Evolutionary conservation across 768 basidiomycete species (phyloP).

Genomic region (Mycena belliarum): DNA sequence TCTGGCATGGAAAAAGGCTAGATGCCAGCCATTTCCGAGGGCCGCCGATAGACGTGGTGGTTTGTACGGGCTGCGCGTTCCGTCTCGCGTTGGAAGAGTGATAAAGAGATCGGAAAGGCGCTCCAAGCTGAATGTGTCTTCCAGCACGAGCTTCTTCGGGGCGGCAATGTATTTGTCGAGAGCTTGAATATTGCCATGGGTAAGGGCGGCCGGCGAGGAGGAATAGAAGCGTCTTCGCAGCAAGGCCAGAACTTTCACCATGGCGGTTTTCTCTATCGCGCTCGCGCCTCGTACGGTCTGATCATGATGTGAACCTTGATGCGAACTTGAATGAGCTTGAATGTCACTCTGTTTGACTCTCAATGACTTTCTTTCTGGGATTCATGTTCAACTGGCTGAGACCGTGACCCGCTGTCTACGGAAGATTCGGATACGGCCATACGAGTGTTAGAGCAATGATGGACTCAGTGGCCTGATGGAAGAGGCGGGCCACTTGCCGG

Average conservation of each 20-base stretch:
- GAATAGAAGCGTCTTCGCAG: slow-evolving; percentile 13
- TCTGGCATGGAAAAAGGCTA: slow-evolving; percentile 73
- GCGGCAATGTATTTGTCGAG: slow-evolving; percentile 58
- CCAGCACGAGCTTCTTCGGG: slow-evolving; percentile 45
- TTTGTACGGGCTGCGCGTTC: slow-evolving; percentile 43
- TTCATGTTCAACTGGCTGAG: slow-evolving; percentile 9
- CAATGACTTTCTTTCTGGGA: not conserved
- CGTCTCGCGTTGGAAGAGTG: slow-evolving; percentile 75
- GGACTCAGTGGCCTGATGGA: slow-evolving; percentile 12
- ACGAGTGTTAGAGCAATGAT: slow-evolving; percentile 18
- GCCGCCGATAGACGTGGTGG: slow-evolving; percentile 42
- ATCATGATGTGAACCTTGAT: not conserved
- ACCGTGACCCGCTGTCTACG: not conserved
- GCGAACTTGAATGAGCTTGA: not conserved
- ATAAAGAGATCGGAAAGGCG: slow-evolving; percentile 64
- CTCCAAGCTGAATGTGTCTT: slow-evolving; percentile 55
- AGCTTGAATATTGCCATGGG: slow-evolving; percentile 15
- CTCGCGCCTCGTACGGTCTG: not conserved
- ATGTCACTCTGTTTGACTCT: not conserved
- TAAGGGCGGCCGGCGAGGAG: slow-evolving; percentile 1
- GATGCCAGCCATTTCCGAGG: slow-evolving; percentile 65
- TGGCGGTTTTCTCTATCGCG: too few species aligned
- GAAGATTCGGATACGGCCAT: slow-evolving; percentile 17
- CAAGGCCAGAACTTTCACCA: slow-evolving; percentile 6
- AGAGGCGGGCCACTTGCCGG: slow-evolving; percentile 13